phyloP scores from a whole-genome alignment of 2,329 filamentous ascomycete species.

The Penicillium sp. region DNA sequence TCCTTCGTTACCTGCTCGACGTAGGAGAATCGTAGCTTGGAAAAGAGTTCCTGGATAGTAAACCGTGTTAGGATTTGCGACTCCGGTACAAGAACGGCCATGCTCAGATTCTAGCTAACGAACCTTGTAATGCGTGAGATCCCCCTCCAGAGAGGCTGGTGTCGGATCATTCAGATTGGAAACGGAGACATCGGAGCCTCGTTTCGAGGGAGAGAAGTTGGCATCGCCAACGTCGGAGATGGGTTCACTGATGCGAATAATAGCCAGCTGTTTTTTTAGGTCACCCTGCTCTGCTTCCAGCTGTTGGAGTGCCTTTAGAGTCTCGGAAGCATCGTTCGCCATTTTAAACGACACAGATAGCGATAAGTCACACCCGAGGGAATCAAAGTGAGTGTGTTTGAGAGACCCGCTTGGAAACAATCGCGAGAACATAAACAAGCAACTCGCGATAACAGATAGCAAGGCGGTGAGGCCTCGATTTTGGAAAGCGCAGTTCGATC shows the following conservation, averaged over 20 bases:
- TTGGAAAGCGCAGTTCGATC: background rate
- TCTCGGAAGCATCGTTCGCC: constrained; percentile 17
- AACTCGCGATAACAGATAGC: constrained; percentile 8
- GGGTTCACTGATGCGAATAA: constrained; percentile 73
- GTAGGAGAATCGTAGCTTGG: constrained; percentile 94
- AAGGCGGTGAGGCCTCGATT: background rate
- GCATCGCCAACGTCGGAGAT: constrained; percentile 50
- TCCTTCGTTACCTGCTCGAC: constrained; percentile 98
- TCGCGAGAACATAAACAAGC: constrained; percentile 10
- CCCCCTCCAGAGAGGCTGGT: constrained; percentile 74
- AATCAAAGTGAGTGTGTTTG: background rate
- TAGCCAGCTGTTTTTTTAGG: constrained; percentile 55
- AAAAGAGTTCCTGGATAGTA: constrained; percentile 70
- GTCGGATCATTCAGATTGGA: constrained; percentile 67
- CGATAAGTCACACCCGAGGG: background rate
- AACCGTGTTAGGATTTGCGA: background rate
- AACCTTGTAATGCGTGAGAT: constrained; percentile 82
- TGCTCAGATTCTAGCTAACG: background rate
- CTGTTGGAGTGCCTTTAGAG: constrained; percentile 48
- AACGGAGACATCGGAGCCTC: constrained; percentile 72
- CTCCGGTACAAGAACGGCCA: background rate
- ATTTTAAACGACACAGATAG: background rate
- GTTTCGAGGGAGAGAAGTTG: constrained; percentile 43
- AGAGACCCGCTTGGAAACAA: background rate
- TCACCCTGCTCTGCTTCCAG: constrained; percentile 49